Evolutionary conservation across 306 rosid genomes (phyloP), one percentile per base, ranked within the genome.

Genomic region (Carpinus viminea): DNA sequence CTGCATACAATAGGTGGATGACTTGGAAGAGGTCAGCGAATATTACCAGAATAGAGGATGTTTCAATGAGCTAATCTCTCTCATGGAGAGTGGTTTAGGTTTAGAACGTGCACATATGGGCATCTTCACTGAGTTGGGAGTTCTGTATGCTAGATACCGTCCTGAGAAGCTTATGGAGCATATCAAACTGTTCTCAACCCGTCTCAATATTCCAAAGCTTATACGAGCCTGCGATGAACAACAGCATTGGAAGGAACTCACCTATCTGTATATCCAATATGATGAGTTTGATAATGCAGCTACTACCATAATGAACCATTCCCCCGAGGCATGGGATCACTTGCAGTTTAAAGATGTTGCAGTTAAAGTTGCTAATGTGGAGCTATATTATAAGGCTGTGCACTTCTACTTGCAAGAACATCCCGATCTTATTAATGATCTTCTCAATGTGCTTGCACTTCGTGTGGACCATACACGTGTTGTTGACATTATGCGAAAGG

Each of bases 301-400:
- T 47, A 88, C 99, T 28, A 96, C 99, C 68, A 96, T 96, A 80
- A 96, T 96, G 99, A 96, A 96, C 87, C 98, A 96, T 80, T 93
- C 98, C 59, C 98, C 97, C 26, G 99, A 96, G 88, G 99, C 99
- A 78, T 96, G 99, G 99, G 99, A 96, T 83, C 99, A 93, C 87
- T 93, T 96, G 99, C 99, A 93, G 77, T 96, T 96, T 79, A 96
- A 96, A 83, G 98, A 96, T 75, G 98, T 96, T 76, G 65, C 89
- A 12, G 98, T 87, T 56, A 96, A 96, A 90, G 98, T 96, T 87
- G 99, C 96, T 46, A 96, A 89, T 73, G 99, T 96, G 78, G 99
- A 96, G 89, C 79, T 96, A 74, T 93, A 96, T 78, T 93, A 96
- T 72, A 96, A 96, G 91, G 92, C 98, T 54, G 99, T 96, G 79